phyloP scores from a whole-genome alignment of 192 early-diverging fungal genomes.

The Linderina pennispora region DNA sequence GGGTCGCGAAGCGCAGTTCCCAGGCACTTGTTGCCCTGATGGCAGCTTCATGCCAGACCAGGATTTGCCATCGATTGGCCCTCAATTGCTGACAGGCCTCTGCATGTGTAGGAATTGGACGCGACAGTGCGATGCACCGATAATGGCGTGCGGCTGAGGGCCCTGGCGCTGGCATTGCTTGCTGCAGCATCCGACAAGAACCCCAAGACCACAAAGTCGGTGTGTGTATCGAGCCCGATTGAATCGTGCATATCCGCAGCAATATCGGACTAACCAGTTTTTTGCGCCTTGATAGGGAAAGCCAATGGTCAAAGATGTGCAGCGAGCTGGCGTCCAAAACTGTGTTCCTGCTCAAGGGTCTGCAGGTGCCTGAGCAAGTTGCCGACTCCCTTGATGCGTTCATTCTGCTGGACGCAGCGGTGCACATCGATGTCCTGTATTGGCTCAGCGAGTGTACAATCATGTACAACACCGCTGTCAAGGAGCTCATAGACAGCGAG shows the following conservation, averaged over 20 bases:
- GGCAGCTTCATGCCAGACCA: too few species aligned
- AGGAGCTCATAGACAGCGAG: constrained; percentile 27
- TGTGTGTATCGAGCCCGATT: too few species aligned
- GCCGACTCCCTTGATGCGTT: constrained; percentile 38
- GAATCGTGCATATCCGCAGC: too few species aligned
- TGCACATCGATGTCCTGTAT: constrained; percentile 38
- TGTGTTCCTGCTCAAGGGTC: constrained; percentile 21
- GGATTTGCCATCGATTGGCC: too few species aligned
- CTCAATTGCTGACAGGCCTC: too few species aligned
- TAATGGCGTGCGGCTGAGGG: constrained; percentile 9
- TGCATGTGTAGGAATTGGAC: constrained; percentile 24
- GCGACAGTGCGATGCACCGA: constrained; percentile 15
- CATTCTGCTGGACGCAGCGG: constrained; percentile 14
- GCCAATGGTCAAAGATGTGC: constrained; percentile 38
- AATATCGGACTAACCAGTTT: too few species aligned
- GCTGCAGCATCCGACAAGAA: constrained; percentile 16
- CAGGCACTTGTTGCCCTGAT: too few species aligned
- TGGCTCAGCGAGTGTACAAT: constrained; percentile 36
- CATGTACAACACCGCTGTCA: constrained; percentile 31
- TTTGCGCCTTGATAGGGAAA: too few species aligned
- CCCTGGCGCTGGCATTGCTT: constrained; percentile 24
- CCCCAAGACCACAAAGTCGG: constrained; percentile 5
- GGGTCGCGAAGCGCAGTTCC: too few species aligned
- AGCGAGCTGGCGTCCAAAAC: constrained; percentile 19
- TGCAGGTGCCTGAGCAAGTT: constrained; percentile 32